A percentile compares a stretch with the other conserved stretches of the same genome.
Conservation (phyloP, 352 stramenopile species). For the Phytopythium helicoides region DNA sequence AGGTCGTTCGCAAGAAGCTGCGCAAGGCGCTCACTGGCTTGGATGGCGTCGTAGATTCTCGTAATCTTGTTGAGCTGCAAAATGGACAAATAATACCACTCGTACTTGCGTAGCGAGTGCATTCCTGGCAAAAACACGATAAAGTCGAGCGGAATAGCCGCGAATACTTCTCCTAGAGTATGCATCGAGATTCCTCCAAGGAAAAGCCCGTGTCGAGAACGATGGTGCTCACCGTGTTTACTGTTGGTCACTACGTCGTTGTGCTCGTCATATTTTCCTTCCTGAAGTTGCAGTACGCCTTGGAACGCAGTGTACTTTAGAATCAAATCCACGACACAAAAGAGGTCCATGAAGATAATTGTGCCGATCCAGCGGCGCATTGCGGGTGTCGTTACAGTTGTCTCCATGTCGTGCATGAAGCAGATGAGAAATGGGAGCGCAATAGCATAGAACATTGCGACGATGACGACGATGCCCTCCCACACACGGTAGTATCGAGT, state of each 20-base stretch:
- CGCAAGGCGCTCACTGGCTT: conserved; percentile 45
- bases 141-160: conserved; percentile 44
- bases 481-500: conserved; percentile 50
- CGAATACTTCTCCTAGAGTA: conserved; percentile 29
- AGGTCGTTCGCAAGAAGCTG: conserved; percentile 54
- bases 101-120: conserved; percentile 14
- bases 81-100: conserved; percentile 58
- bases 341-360: conserved; percentile 38
- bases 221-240: conserved; percentile 1
- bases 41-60: conserved; percentile 41
- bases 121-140: conserved; percentile 43
- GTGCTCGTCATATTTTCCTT: conserved; percentile 8
- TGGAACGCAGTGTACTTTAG: conserved; percentile 60
- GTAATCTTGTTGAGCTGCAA: conserved; percentile 67
- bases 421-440: conserved; percentile 58
- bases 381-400: background rate
- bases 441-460: conserved; percentile 56
- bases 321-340: conserved; percentile 50
- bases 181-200: conserved; percentile 1
- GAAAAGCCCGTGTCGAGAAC: background rate
- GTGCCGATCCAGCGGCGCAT: conserved; percentile 32
- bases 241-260: background rate
- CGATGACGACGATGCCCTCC: conserved; percentile 46
- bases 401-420: conserved; percentile 44
- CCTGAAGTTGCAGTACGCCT: conserved; percentile 33